phyloP scores from a whole-genome alignment of 768 basidiomycete genomes.

The Tubosaeta sp. region DNA sequence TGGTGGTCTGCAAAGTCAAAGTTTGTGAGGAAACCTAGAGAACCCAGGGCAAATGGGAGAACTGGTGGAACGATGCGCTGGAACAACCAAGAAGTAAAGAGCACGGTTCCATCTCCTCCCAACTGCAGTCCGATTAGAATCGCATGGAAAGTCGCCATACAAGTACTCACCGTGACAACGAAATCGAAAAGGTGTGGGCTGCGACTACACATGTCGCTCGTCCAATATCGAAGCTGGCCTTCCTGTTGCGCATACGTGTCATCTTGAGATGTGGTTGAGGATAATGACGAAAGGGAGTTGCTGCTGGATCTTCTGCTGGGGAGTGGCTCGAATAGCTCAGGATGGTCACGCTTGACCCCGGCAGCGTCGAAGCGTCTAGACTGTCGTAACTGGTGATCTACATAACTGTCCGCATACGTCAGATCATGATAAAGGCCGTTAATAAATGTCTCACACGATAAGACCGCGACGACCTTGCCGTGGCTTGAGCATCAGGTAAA shows the following conservation, averaged over 20 bases:
- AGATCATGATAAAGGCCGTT: conserved; percentile 7
- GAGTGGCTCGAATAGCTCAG: conserved; percentile 80
- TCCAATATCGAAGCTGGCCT: conserved; percentile 97
- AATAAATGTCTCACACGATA: conserved; percentile 62
- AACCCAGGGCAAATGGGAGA: conserved; percentile 94
- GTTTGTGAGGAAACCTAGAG: conserved; percentile 95
- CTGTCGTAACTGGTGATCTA: conserved; percentile 83
- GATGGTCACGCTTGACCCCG: conserved; percentile 81
- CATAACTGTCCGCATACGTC: conserved; percentile 58
- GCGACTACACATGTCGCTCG: conserved; percentile 88
- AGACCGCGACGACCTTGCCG: conserved; percentile 68
- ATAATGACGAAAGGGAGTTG: conserved; percentile 55
- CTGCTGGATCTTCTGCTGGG: conserved; percentile 68
- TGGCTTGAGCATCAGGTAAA: conserved; percentile 93
- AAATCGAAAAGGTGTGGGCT: conserved; percentile 95
- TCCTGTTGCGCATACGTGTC: conserved; percentile 47
- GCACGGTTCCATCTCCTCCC: conserved; percentile 96
- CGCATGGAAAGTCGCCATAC: neutral
- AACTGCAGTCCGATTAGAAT: conserved; percentile 49
- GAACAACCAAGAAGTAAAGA: conserved; percentile 99
- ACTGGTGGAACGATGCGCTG: conserved; percentile 99
- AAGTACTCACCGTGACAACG: conserved; percentile 80
- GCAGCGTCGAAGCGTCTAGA: conserved; percentile 94
- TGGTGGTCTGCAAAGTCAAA: conserved; percentile 90
- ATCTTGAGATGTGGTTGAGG: conserved; percentile 42